These are phyloP conservation scores for Tricholoma bakamatsutake DNA, from an alignment of 768 basidiomycete genomes.

Conservation along the genomic window DNA sequence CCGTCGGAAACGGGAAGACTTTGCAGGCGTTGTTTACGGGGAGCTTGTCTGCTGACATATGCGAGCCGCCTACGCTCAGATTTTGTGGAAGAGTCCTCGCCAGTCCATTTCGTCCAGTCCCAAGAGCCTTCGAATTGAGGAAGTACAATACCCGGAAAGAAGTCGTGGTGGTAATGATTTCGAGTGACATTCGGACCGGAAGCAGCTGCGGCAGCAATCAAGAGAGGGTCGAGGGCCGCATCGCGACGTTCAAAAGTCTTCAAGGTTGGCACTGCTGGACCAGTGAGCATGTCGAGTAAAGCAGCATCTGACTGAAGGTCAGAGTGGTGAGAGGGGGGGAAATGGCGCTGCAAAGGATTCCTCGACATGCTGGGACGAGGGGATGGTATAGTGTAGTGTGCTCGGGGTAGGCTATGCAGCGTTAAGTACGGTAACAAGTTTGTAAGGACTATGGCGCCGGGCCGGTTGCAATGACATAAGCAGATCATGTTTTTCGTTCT, in stretches of 20 bases:
- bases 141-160: conserved; percentile 55
- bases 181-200: conserved; percentile 75
- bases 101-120: conserved; percentile 54
- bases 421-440: neutral
- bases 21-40: conserved; percentile 54
- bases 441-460: neutral
- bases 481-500: neutral
- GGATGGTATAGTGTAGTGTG: neutral
- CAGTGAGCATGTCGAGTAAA: conserved; percentile 62
- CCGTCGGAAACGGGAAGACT: conserved; percentile 24
- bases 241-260: conserved; percentile 56
- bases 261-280: conserved; percentile 34
- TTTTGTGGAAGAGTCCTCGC: conserved; percentile 32
- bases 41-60: conserved; percentile 74
- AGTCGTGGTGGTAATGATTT: conserved; percentile 82
- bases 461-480: neutral
- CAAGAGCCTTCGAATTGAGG: conserved; percentile 46
- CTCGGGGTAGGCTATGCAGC: neutral
- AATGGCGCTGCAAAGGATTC: conserved; percentile 14
- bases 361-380: conserved; percentile 11
- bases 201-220: conserved; percentile 71
- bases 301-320: conserved; percentile 44
- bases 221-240: conserved; percentile 70
- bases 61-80: conserved; percentile 42
- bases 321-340: conserved; percentile 13